These are phyloP conservation scores for Bonia amplexicaulis DNA, from an alignment of 176 grass and related monocot genomes.

Conservation along the genomic window DNA sequence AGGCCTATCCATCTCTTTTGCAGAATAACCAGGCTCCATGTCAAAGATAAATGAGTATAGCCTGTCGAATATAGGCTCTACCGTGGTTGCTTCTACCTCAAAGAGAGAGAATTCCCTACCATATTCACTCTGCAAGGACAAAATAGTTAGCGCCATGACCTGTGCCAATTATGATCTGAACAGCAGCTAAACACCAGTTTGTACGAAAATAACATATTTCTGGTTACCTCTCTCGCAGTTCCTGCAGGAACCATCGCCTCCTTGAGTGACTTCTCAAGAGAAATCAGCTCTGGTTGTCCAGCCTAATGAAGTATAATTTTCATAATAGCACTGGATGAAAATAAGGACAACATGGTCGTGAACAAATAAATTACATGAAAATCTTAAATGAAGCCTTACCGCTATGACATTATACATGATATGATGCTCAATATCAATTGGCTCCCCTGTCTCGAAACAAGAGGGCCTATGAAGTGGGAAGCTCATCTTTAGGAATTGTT, in stretches of 20 bases:
- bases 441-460: constrained; percentile 89
- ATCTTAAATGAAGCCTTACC: constrained; percentile 47
- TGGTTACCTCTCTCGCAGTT: constrained; percentile 73
- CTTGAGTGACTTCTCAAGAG: constrained; percentile 88
- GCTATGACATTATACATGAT: constrained; percentile 88
- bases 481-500: constrained; percentile 79
- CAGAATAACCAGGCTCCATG: constrained; percentile 68
- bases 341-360: constrained; percentile 1
- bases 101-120: constrained; percentile 88
- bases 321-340: constrained; percentile 2
- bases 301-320: constrained; percentile 50
- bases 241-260: constrained; percentile 82
- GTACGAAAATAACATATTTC: constrained; percentile 17
- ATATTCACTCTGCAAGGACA: constrained; percentile 75
- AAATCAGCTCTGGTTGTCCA: constrained; percentile 92
- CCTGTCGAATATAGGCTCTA: constrained; percentile 80
- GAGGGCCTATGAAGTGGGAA: constrained; percentile 92
- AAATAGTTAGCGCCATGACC: constrained; percentile 26
- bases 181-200: not conserved
- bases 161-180: constrained; percentile 1
- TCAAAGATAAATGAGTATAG: constrained; percentile 99
- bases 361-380: not conserved
- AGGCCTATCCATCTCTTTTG: constrained; percentile 80
- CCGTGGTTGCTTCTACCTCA: constrained; percentile 81
- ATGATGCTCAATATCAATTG: constrained; percentile 98